A percentile compares a stretch with the other conserved stretches of the same genome.
Evolutionary conservation across 2,329 filamentous ascomycete species (phyloP).

Genomic region (Aschersonia sp.): DNA sequence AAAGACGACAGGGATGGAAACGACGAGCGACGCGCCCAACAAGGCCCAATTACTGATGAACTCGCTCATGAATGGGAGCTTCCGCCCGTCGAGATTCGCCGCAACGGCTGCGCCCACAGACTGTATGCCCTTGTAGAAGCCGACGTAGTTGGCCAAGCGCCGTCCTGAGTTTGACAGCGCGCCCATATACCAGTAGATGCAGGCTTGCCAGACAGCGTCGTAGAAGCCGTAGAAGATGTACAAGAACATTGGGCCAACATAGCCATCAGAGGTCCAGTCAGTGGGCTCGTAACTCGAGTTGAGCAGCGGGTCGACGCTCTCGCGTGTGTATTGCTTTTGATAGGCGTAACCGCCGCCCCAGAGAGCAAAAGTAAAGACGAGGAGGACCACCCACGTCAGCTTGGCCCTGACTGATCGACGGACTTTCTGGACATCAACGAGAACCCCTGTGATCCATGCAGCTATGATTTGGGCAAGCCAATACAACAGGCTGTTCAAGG

Average conservation of each 20-base stretch:
- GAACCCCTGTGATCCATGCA: slow-evolving; percentile 29
- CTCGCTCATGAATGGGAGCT: slow-evolving; percentile 48
- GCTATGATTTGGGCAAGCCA: slow-evolving; percentile 44
- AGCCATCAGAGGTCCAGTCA: slow-evolving; percentile 52
- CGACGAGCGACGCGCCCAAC: slow-evolving; percentile 55
- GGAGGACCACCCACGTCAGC: slow-evolving; percentile 45
- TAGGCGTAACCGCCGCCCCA: slow-evolving; percentile 78
- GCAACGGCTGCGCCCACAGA: slow-evolving; percentile 52
- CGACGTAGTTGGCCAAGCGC: slow-evolving; percentile 72
- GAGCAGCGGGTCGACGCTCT: slow-evolving; percentile 10
- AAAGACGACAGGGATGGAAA: slow-evolving; percentile 68
- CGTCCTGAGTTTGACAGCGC: slow-evolving; percentile 83
- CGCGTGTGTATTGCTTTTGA: slow-evolving; percentile 42
- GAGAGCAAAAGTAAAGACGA: slow-evolving; percentile 57
- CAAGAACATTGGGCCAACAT: slow-evolving; percentile 66
- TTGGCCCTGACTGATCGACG: slow-evolving; percentile 64
- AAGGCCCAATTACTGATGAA: slow-evolving; percentile 64
- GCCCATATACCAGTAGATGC: slow-evolving; percentile 93
- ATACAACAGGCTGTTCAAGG: slow-evolving; percentile 38
- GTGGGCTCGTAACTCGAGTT: slow-evolving; percentile 11
- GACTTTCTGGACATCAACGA: slow-evolving; percentile 52
- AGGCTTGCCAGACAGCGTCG: slow-evolving; percentile 82
- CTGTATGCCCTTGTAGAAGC: slow-evolving; percentile 72
- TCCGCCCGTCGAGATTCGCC: slow-evolving; percentile 19
- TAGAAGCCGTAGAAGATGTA: slow-evolving; percentile 87